These are phyloP conservation scores for Stephania cephalantha DNA, from an alignment of 164 flowering plant genomes.

Conservation along the genomic window DNA sequence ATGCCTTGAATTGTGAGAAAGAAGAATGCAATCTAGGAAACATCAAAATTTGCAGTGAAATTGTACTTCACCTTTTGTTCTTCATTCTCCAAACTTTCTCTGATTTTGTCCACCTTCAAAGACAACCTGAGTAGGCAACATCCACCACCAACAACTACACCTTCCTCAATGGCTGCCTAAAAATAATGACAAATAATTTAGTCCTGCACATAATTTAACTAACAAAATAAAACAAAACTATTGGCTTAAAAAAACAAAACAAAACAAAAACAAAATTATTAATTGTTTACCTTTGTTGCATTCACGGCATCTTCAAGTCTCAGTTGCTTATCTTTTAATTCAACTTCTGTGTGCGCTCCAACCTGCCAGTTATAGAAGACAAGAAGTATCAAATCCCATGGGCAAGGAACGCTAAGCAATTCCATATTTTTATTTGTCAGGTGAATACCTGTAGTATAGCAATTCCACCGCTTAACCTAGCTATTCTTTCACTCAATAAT, in stretches of 20 bases:
- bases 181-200: neutral
- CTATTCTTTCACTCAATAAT: conserved; percentile 77
- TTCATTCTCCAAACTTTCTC: conserved; percentile 59
- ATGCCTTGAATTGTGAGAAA: neutral
- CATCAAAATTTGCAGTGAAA: conserved; percentile 3
- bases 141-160: conserved; percentile 93
- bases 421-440: neutral
- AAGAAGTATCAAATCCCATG: neutral
- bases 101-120: conserved; percentile 54
- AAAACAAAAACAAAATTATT: conserved; percentile 11
- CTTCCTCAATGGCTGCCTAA: conserved; percentile 96
- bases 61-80: conserved; percentile 56
- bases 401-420: neutral
- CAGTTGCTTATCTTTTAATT: conserved; percentile 80
- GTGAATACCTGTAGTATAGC: conserved; percentile 71
- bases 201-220: neutral
- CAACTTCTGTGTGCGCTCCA: conserved; percentile 87
- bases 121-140: conserved; percentile 74
- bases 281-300: conserved; percentile 67
- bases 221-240: neutral
- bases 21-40: neutral
- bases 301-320: conserved; percentile 90
- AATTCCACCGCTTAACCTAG: conserved; percentile 77
- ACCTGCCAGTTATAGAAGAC: conserved; percentile 37
- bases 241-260: neutral